phyloP scores from a whole-genome alignment of 345 rosid species.

The Firmiana major region DNA sequence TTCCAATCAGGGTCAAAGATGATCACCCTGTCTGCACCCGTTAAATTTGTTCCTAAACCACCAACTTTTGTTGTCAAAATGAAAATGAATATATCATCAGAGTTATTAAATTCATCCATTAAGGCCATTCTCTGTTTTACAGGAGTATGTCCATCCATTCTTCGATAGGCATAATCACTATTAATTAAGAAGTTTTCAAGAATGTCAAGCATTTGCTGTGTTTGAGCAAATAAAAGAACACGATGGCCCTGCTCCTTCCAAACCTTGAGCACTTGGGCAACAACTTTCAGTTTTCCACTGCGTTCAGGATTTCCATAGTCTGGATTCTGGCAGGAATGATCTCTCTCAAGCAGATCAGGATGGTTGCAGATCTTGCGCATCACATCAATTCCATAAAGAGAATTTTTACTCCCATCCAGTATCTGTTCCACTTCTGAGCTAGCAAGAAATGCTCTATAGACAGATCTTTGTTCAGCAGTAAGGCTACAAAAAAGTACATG shows the following conservation, averaged over 20 bases:
- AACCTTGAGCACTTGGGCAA: conserved; percentile 74
- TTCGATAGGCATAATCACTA: conserved; percentile 64
- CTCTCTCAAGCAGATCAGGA: conserved; percentile 96
- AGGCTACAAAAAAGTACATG: conserved; percentile 98
- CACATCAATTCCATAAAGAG: conserved; percentile 93
- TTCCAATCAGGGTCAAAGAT: conserved; percentile 99
- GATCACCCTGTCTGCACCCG: conserved; percentile 93
- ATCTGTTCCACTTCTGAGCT: conserved; percentile 95
- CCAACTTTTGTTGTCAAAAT: conserved; percentile 94
- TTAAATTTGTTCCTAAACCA: conserved; percentile 93
- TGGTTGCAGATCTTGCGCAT: conserved; percentile 99
- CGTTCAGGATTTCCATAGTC: conserved; percentile 94
- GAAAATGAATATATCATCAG: conserved; percentile 68
- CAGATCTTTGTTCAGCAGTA: conserved; percentile 75
- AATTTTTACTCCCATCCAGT: conserved; percentile 70
- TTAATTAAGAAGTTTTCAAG: conserved; percentile 72
- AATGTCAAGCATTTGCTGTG: conserved; percentile 98
- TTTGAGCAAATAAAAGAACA: conserved; percentile 89
- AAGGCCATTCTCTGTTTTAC: conserved; percentile 93
- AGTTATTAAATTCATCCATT: conserved; percentile 87
- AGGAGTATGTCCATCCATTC: conserved; percentile 96
- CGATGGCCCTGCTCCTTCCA: conserved; percentile 93
- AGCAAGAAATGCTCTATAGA: conserved; percentile 93
- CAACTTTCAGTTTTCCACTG: conserved; percentile 92
- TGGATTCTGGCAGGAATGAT: conserved; percentile 64